Percentiles rank a stretch among this genome's conserved stretches.
Evolutionary conservation across 2,329 filamentous ascomycete genomes (phyloP).

Genomic region (Hypoxylon sp.): DNA sequence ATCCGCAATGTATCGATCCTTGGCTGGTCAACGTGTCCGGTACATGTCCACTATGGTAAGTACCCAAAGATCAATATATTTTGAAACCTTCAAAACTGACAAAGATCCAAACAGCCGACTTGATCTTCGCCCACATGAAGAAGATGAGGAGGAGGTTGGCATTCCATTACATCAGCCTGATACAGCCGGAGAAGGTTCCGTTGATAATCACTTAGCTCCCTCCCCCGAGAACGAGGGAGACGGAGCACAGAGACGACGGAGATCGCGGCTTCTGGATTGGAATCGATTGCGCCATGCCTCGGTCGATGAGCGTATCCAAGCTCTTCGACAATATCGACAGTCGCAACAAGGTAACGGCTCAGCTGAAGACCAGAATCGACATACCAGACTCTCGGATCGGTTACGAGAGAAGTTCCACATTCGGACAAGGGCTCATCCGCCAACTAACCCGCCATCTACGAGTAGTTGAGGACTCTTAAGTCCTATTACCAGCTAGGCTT

Average conservation of each 20-base stretch:
- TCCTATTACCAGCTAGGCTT: background rate
- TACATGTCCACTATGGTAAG: constrained; percentile 77
- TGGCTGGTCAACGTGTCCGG: constrained; percentile 78
- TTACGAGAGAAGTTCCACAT: constrained; percentile 67
- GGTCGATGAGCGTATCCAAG: constrained; percentile 72
- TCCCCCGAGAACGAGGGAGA: constrained; percentile 50
- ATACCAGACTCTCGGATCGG: constrained; percentile 61
- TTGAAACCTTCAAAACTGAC: constrained; percentile 28
- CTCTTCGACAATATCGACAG: constrained; percentile 63
- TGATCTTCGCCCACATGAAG: constrained; percentile 62
- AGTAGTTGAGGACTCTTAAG: constrained; percentile 12
- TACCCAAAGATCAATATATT: constrained; percentile 32
- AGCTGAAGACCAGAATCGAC: constrained; percentile 55
- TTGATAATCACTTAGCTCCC: constrained; percentile 29
- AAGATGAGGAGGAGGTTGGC: constrained; percentile 35
- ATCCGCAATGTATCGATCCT: constrained; percentile 75
- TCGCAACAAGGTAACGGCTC: constrained; percentile 55
- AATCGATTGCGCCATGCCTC: constrained; percentile 69
- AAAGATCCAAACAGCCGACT: constrained; percentile 60
- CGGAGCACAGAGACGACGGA: constrained; percentile 56
- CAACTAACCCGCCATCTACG: constrained; percentile 22
- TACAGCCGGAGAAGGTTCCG: constrained; percentile 10
- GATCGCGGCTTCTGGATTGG: constrained; percentile 68
- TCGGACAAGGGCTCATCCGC: constrained; percentile 60
- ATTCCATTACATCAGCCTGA: constrained; percentile 11